Evolutionary conservation across 2,329 filamentous ascomycete genomes (phyloP).

Genomic region (Endocalyx cinctus): DNA sequence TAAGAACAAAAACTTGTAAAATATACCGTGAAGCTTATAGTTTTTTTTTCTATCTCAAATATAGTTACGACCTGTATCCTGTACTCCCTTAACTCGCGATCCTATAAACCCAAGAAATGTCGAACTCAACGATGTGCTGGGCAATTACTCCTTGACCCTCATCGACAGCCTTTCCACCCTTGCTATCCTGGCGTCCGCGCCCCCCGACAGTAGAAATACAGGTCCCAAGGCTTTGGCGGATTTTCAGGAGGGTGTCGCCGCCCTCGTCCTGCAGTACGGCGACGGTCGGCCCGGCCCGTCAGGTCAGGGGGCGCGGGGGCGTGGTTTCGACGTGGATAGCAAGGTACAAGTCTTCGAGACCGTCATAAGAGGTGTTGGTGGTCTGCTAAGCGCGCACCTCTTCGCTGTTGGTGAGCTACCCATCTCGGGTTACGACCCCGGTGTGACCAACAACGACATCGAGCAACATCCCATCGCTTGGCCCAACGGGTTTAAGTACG

Average conservation of each 20-base stretch:
- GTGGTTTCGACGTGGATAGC: slow-evolving; percentile 90
- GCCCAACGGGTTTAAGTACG: slow-evolving; percentile 74
- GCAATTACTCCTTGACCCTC: slow-evolving; percentile 93
- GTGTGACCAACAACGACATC: slow-evolving; percentile 35
- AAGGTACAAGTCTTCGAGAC: slow-evolving; percentile 99
- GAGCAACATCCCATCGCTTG: slow-evolving; percentile 59
- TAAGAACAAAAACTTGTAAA: too few relatives aligned
- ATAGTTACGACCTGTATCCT: slow-evolving; percentile 81
- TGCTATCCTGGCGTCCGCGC: slow-evolving; percentile 80
- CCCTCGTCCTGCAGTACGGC: slow-evolving; percentile 78
- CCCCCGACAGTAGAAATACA: slow-evolving; percentile 47
- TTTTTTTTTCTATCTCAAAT: too few relatives aligned
- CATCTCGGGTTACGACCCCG: slow-evolving; percentile 70
- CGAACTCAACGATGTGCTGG: slow-evolving; percentile 89
- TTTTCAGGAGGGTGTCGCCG: slow-evolving; percentile 76
- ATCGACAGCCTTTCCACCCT: slow-evolving; percentile 94
- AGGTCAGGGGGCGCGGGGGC: slow-evolving; percentile 66
- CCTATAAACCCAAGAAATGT: slow-evolving; percentile 72
- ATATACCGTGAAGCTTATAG: slow-evolving; percentile 10
- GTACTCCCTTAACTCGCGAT: slow-evolving; percentile 79
- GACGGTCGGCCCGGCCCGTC: slow-evolving; percentile 68
- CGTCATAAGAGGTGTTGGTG: slow-evolving; percentile 88
- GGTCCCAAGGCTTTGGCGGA: slow-evolving; percentile 60
- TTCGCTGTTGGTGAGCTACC: slow-evolving; percentile 90
- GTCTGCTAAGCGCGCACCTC: slow-evolving; percentile 84